Base-by-base conservation (phyloP, 2,329 filamentous ascomycete genomes). In the Trichoderma oligosporum region DNA sequence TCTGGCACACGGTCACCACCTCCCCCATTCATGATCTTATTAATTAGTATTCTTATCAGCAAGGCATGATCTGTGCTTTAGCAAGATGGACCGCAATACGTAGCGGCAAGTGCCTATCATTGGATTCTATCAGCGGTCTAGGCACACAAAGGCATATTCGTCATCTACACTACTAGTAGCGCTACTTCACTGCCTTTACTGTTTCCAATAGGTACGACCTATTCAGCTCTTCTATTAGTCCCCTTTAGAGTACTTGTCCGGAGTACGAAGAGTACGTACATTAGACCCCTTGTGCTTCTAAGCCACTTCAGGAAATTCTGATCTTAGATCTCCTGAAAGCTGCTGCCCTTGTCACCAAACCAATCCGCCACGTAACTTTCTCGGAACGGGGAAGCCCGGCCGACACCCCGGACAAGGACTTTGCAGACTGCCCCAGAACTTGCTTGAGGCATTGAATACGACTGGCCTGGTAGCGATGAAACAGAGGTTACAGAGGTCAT, bases 241-340 rank as follows among this genome's bases (percentile, higher is more conserved):
- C 27, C 22, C 20, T 33, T 8, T 27, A 35, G 20, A 44, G 33
- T 39, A 18, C 25, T 14, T n/a, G 24, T n/a, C 38, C n/a, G n/a
- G 22, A 24, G 48, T 41, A 31, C 22, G n/a, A 20, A n/a, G 20
- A 18, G 27, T 31, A 35, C 31, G 55, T 53, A 56, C 59, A 29
- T 56, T 46, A 39, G 12, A 22, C 8, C 59, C n/a, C 51, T 44
- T 35, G 52, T 27, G 38, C 29, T 33, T 20, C 68, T 70, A 70
- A 39, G 61, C 62, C 61, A 48, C 14, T 61, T 69, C 53, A 27
- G 64, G 68, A 58, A 65, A 65, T 70, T 66, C 68, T 65, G 65
- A 70, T 70, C 68, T 70, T 58, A 70, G 68, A 70, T 70, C 68
- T 68, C 63, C 64, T 66, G 57, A 58, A 49, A 36, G 58, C 41